Conservation (phyloP, 1,284 basidiomycete genomes). For the Leccinum pachyderme region DNA sequence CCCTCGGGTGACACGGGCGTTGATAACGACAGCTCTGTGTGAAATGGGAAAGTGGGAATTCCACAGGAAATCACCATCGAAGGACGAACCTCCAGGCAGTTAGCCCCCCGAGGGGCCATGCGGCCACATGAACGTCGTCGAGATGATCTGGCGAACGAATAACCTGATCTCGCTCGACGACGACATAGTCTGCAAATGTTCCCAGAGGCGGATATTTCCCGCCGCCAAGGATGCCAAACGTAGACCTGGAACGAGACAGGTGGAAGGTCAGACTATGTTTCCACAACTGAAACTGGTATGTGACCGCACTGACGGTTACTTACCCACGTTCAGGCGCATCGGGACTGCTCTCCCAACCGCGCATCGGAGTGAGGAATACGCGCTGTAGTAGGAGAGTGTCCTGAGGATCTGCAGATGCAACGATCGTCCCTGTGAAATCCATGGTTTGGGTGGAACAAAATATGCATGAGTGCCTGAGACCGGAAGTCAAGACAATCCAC, state of each 20-base stretch:
- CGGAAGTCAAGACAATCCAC: slow-evolving; percentile 3
- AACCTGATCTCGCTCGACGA: slow-evolving; percentile 69
- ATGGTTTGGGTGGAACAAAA: background rate
- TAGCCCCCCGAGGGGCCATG: slow-evolving; percentile 75
- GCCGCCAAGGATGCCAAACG: slow-evolving; percentile 64
- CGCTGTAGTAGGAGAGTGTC: slow-evolving; percentile 62
- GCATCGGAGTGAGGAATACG: slow-evolving; percentile 74
- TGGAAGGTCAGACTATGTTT: background rate
- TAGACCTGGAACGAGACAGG: slow-evolving; percentile 24
- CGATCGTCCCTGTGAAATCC: slow-evolving; percentile 50
- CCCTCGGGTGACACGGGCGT: slow-evolving; percentile 60
- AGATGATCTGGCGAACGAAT: slow-evolving; percentile 64
- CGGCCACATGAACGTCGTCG: slow-evolving; percentile 64
- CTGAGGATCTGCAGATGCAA: slow-evolving; percentile 50
- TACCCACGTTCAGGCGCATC: slow-evolving; percentile 52
- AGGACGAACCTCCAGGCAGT: slow-evolving; percentile 76
- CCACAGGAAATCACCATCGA: background rate
- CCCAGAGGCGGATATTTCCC: slow-evolving; percentile 53
- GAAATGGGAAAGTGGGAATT: background rate
- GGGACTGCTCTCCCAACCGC: slow-evolving; percentile 71
- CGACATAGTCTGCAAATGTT: slow-evolving; percentile 76
- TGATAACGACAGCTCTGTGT: slow-evolving; percentile 65
- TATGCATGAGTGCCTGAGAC: background rate
- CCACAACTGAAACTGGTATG: background rate
- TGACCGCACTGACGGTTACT: background rate